Conservation (phyloP, 1,284 basidiomycete species). For the Vanrija pseudolonga region DNA sequence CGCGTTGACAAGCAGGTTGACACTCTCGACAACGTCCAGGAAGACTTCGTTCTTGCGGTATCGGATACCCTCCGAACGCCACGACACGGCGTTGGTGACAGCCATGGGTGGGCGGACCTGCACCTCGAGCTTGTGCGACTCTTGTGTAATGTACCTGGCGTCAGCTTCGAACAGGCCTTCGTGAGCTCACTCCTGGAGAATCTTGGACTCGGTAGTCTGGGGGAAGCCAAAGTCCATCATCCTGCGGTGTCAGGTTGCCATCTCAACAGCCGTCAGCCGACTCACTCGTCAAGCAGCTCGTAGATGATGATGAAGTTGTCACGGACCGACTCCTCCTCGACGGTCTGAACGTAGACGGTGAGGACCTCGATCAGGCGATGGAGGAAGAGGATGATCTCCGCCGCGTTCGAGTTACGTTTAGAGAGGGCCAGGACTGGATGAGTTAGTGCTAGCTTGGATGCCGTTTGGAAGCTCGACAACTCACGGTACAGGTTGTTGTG, state of each 20-base stretch:
- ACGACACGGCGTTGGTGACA: conserved; percentile 97
- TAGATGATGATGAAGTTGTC: conserved; percentile 99
- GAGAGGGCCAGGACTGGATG: conserved; percentile 84
- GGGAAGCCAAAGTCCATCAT: conserved; percentile 99
- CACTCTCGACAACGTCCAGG: conserved; percentile 95
- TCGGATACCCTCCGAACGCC: conserved; percentile 95
- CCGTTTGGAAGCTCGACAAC: too few relatives aligned
- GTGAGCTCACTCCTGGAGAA: conserved; percentile 77
- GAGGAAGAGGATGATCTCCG: conserved; percentile 94
- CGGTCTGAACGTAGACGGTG: conserved; percentile 98
- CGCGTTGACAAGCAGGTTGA: conserved; percentile 94
- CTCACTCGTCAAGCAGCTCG: conserved; percentile 82
- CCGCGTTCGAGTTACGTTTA: conserved; percentile 92
- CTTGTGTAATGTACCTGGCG: conserved; percentile 87
- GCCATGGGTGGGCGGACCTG: conserved; percentile 94
- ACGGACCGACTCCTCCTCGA: conserved; percentile 97
- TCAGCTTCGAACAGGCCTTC: conserved; percentile 33
- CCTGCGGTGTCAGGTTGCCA: conserved; percentile 13
- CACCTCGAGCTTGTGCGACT: conserved; percentile 97
- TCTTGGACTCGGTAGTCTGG: conserved; percentile 99
- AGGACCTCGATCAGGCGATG: conserved; percentile 76
- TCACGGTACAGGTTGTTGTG: conserved; percentile 95
- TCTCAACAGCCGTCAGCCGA: too few relatives aligned
- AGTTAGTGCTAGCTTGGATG: not conserved
- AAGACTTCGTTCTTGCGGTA: conserved; percentile 99